Evolutionary conservation across 305 asterid species (phyloP), one percentile per base, ranked within the genome.

Genomic region (Salvia sclarea): DNA sequence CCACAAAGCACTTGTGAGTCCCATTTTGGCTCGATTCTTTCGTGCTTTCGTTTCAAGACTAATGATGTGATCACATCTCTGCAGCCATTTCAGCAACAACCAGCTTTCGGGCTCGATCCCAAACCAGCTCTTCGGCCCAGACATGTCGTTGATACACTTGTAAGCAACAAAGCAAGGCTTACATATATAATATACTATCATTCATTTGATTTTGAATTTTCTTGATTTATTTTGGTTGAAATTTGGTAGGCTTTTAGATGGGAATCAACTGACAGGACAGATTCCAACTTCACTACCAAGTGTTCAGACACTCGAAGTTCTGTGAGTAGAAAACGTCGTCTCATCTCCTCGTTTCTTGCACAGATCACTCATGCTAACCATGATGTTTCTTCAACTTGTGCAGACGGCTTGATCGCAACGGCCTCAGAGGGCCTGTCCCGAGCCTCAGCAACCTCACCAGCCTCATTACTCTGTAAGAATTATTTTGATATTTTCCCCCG

Each of bases 361-460:
- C 3, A 18, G 45, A 18, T 48, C 16, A 58, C 11, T 54, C 21
- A 52, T 41, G 35, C 8, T 76, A 7, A 37, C 28, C 21, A 33
- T 60, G 18, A 76, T 18, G 43, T 49, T 55, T 43, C 49, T 16
- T 14, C 41, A 22, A 45, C 37, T 35, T 33, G 9, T 77, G 22
- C 91, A 88, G 98, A 63, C 97, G 96, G 63, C 94, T 93, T 9
- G 98, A 93, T 81, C 91, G 96, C 59, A 93, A 93, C 79, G 40
- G 56, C 65, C 78, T 93, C 65, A 74, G 20, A 3, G 95, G 88
- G 64, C 49, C 30, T 6, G 82, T 89, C 66, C 96, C 78, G 22
- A 81, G 74, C 69, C 81, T 93, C 70, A 90, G 76, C 84, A 87
- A 84, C 71, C 95, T 93, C 60, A 78, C 92, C 9, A 83, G 63